Conservation (phyloP, 2,329 filamentous ascomycete genomes). For the Sclerotinia subarctica region DNA sequence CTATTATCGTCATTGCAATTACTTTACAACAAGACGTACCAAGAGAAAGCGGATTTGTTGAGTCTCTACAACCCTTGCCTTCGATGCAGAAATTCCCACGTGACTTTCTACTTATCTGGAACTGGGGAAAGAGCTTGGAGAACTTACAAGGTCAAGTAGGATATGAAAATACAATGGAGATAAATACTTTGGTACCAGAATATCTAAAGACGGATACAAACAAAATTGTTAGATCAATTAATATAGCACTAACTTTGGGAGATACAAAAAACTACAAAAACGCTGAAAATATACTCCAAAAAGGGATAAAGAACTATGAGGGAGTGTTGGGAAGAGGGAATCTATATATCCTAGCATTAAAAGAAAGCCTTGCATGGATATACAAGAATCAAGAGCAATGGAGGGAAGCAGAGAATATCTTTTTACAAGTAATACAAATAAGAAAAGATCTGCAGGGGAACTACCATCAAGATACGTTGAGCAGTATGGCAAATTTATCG, state of each 20-base stretch:
- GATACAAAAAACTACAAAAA: no score
- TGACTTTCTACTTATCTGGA: background rate
- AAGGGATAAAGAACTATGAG: background rate
- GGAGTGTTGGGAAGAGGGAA: background rate
- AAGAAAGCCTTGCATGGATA: background rate
- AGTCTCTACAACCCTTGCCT: background rate
- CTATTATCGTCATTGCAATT: background rate
- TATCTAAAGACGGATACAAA: background rate
- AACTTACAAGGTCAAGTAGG: background rate
- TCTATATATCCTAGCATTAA: background rate
- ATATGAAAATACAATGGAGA: background rate
- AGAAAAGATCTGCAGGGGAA: background rate
- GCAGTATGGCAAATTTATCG: background rate
- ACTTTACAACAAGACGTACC: no score
- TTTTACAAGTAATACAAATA: background rate
- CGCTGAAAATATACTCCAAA: background rate
- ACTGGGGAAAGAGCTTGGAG: background rate
- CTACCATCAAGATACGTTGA: background rate
- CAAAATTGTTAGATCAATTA: background rate
- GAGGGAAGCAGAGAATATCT: background rate
- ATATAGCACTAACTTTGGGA: background rate
- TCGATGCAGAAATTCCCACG: no score
- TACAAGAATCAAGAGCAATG: fast-evolving
- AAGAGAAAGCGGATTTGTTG: background rate
- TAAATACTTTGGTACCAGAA: background rate